Conservation (phyloP, 129 eudicot genomes). For the Flaveria robusta region DNA sequence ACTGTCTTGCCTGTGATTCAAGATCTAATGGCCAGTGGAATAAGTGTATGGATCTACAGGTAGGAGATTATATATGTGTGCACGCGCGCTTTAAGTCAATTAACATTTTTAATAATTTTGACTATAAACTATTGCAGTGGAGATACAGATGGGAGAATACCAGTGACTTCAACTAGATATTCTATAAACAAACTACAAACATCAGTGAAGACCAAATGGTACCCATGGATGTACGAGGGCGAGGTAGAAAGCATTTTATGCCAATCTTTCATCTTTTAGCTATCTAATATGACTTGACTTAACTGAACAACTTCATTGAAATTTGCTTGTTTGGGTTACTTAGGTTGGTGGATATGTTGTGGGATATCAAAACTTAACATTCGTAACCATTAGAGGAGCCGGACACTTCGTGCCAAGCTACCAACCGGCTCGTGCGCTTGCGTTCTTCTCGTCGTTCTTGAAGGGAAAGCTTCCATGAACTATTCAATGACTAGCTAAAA, state of each 20-base stretch:
- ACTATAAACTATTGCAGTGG: constrained; percentile 42
- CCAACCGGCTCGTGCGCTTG: constrained; percentile 58
- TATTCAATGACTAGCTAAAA: too few species aligned
- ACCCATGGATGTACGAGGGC: constrained; percentile 51
- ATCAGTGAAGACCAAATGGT: constrained; percentile 50
- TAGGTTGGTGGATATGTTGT: constrained; percentile 65
- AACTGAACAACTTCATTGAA: background rate
- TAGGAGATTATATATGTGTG: constrained; percentile 17
- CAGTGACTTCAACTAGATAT: constrained; percentile 54
- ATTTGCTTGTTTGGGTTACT: background rate
- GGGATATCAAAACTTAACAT: constrained; percentile 53
- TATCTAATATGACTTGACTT: background rate
- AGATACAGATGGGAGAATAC: constrained; percentile 55
- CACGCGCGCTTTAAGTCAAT: background rate
- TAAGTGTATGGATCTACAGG: constrained; percentile 71
- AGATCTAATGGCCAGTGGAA: constrained; percentile 56
- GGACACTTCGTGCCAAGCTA: constrained; percentile 70
- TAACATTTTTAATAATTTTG: background rate
- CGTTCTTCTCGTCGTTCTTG: constrained; percentile 52
- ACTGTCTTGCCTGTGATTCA: constrained; percentile 59
- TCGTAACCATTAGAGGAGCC: constrained; percentile 59
- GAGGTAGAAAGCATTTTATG: constrained; percentile 42
- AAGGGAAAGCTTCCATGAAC: constrained; percentile 39
- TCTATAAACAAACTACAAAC: constrained; percentile 43
- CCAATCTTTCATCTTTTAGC: background rate